phyloP scores from a whole-genome alignment of 768 basidiomycete species.

The Podaxis carcinomalis region DNA sequence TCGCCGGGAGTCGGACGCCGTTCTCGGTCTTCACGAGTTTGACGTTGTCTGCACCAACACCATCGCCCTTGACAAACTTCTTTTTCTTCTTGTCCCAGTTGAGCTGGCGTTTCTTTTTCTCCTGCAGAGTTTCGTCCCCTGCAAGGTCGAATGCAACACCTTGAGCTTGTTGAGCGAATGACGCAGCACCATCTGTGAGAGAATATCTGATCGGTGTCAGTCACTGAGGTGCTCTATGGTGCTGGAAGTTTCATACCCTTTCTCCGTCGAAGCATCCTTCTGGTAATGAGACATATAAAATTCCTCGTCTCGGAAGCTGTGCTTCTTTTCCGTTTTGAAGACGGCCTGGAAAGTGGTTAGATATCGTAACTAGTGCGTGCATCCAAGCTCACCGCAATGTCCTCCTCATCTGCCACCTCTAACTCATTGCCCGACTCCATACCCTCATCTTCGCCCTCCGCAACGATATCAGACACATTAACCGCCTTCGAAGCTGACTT shows the following conservation, averaged over 20 bases:
- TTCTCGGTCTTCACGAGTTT: slow-evolving; percentile 93
- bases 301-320: slow-evolving; percentile 68
- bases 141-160: slow-evolving; percentile 78
- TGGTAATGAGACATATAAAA: slow-evolving; percentile 94
- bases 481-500: slow-evolving; percentile 55
- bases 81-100: slow-evolving; percentile 98
- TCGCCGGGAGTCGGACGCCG: slow-evolving; percentile 85
- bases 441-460: slow-evolving; percentile 32
- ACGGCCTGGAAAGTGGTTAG: slow-evolving; percentile 44
- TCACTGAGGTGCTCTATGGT: neutral
- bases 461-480: slow-evolving; percentile 26
- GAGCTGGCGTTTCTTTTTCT: slow-evolving; percentile 54
- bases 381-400: slow-evolving; percentile 55
- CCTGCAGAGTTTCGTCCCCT: slow-evolving; percentile 66
- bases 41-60: slow-evolving; percentile 85
- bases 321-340: slow-evolving; percentile 52
- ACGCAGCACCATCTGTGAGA: slow-evolving; percentile 79
- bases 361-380: neutral
- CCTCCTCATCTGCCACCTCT: slow-evolving; percentile 77
- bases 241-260: slow-evolving; percentile 58
- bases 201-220: slow-evolving; percentile 61
- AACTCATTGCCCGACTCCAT: slow-evolving; percentile 30
- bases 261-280: slow-evolving; percentile 81
- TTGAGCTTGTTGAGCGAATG: slow-evolving; percentile 81
- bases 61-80: slow-evolving; percentile 84